Conservation (phyloP, 2,329 filamentous ascomycete genomes). For the Xylaria hypoxylon region DNA sequence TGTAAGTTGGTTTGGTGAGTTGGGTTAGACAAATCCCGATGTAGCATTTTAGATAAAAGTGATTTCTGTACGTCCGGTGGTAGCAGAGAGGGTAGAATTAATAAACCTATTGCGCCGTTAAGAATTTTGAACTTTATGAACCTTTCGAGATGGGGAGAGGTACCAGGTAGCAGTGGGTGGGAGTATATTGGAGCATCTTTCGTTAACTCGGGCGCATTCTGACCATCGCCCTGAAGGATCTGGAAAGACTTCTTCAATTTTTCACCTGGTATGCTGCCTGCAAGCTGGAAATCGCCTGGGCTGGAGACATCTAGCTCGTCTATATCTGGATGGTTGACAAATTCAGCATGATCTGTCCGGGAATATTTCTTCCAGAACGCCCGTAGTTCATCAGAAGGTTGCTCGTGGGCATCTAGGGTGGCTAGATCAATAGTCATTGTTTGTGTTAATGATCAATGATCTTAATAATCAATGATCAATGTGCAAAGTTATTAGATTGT, state of each 20-base stretch:
- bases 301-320: conserved; percentile 61
- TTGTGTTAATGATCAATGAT: not conserved
- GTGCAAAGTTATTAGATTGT: not conserved
- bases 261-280: conserved; percentile 57
- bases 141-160: conserved; percentile 38
- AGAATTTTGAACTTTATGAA: not conserved
- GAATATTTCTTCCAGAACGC: conserved; percentile 80
- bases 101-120: conserved; percentile 69
- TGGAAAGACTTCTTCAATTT: conserved; percentile 59
- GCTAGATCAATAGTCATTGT: conserved; percentile 58
- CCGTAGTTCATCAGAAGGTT: conserved; percentile 77
- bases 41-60: conserved; percentile 79
- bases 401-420: conserved; percentile 79
- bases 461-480: not conserved
- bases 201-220: conserved; percentile 47
- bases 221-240: conserved; percentile 53
- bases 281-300: conserved; percentile 59
- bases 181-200: conserved; percentile 67
- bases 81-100: conserved; percentile 80
- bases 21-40: conserved; percentile 78
- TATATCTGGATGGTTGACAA: conserved; percentile 67
- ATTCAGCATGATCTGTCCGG: conserved; percentile 64
- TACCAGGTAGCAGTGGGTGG: conserved; percentile 76
- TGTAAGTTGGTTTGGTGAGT: conserved; percentile 90
- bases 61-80: conserved; percentile 74